Evolutionary conservation across 2,329 filamentous ascomycete genomes (phyloP).

Genomic region (Phyllosticta ampelicida): DNA sequence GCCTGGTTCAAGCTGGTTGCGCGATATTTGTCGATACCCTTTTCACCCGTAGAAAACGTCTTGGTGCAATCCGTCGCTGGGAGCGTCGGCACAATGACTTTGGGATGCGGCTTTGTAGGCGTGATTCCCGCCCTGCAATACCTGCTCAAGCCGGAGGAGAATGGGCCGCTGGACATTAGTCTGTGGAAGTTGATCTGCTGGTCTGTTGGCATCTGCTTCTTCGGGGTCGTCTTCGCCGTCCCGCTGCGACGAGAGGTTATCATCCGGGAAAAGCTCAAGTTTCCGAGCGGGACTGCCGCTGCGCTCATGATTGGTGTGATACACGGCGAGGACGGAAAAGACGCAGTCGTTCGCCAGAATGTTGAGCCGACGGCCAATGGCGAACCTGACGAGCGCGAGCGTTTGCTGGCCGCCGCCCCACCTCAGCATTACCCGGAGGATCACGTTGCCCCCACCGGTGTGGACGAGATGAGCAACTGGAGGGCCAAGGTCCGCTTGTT

Average conservation of each 20-base stretch:
- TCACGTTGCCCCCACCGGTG: constrained; percentile 22
- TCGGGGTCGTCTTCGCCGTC: constrained; percentile 93
- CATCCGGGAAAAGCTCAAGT: constrained; percentile 81
- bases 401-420: constrained; percentile 9
- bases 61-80: constrained; percentile 93
- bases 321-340: constrained; percentile 48
- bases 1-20: constrained; percentile 79
- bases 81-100: constrained; percentile 89
- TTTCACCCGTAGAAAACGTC: constrained; percentile 92
- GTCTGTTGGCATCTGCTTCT: constrained; percentile 89
- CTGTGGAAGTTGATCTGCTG: constrained; percentile 75
- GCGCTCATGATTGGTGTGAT: constrained; percentile 86
- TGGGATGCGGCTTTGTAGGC: constrained; percentile 91
- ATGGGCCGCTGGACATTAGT: constrained; percentile 61
- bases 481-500: constrained; percentile 50
- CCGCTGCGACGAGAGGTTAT: constrained; percentile 86
- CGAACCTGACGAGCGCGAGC: constrained; percentile 7
- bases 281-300: constrained; percentile 91
- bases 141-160: constrained; percentile 65
- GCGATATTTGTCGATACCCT: constrained; percentile 63
- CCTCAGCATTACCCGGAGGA: constrained; percentile 10
- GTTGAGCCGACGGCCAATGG: constrained; percentile 18
- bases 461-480: constrained; percentile 43
- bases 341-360: constrained; percentile 20
- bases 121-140: constrained; percentile 90